Base-by-base conservation (phyloP, 2,329 filamentous ascomycete genomes). In the Trichophyton simii region DNA sequence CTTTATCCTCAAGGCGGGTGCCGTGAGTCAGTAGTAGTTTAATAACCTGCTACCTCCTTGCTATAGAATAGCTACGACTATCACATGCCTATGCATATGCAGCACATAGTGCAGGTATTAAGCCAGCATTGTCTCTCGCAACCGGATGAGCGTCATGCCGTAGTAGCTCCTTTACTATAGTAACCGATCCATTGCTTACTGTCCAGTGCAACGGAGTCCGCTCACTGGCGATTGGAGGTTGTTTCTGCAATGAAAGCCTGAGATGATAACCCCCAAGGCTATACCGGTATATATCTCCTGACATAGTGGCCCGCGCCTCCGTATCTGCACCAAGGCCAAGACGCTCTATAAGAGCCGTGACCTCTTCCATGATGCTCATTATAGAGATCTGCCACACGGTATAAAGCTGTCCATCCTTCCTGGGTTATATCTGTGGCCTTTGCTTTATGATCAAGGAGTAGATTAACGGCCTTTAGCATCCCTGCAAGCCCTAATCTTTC, bases 21-120 rank as follows among this genome's bases (percentile, higher is more conserved):
- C 44, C 44, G 3, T 46, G 44, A 46, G 44, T 46, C 15, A 20
- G 44, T 46, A 46, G 44, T 22, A 46, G 18, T 18, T 46, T 46
- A 18, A 46, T 46, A 46, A 46, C 44, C 44, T 46, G 44, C 44
- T 46, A n/a, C 44, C 44, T 46, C 44, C 22, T 46, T 20, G 15
- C 44, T 46, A 46, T 46, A 46, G 2, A 9, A 46, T 46, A 46
- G 18, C 7, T 8, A 20, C 5, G 18, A 20, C 44, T 20, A n/a
- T 46, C 7, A n/a, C 7, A 8, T 46, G 44, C n/a, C 20, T 41
- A 34, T 36, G 57, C 34, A 44, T 38, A 58, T 42, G 34, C 31
- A 58, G 57, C 57, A n/a, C 57, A 36, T 25, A 58, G 57, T n/a
- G 57, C 57, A n/a, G 57, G 57, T 38, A 34, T 58, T 31, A n/a